Evolutionary conservation across 495 filamentous ascomycete species (phyloP).

Genomic region (Penicillium cosmopolitanum): DNA sequence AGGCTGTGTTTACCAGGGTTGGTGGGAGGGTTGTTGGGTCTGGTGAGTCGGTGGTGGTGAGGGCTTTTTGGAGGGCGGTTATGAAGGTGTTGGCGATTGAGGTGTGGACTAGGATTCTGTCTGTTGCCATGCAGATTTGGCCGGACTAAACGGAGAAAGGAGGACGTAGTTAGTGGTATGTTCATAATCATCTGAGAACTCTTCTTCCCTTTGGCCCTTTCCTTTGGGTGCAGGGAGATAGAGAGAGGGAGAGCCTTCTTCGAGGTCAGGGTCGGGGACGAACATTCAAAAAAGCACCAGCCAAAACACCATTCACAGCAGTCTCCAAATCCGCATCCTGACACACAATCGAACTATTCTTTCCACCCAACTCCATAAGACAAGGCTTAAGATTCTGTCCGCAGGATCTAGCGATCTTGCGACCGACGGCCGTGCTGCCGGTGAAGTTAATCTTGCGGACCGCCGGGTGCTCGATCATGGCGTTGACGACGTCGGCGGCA

Average conservation of each 20-base stretch:
- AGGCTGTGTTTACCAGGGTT: slow-evolving; percentile 61
- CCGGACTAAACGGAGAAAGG: slow-evolving; percentile 52
- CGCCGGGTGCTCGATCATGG: slow-evolving; percentile 58
- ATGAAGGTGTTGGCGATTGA: slow-evolving; percentile 64
- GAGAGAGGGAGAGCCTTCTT: no score
- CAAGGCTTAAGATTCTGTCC: slow-evolving; percentile 60
- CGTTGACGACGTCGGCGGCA: slow-evolving; percentile 56
- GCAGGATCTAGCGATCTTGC: slow-evolving; percentile 57
- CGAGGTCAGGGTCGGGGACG: slow-evolving; percentile 10
- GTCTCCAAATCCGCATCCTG: slow-evolving; percentile 58
- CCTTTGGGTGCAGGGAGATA: no score
- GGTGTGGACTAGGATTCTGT: slow-evolving; percentile 80
- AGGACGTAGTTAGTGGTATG: background rate
- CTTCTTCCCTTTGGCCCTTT: no score
- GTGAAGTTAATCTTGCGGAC: slow-evolving; percentile 67
- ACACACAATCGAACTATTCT: slow-evolving; percentile 62
- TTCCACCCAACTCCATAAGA: slow-evolving; percentile 65
- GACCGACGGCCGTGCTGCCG: slow-evolving; percentile 58
- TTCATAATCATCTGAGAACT: background rate
- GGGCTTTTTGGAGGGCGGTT: slow-evolving; percentile 44
- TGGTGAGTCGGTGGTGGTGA: slow-evolving; percentile 43
- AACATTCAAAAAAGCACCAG: slow-evolving; percentile 55
- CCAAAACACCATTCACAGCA: slow-evolving; percentile 52
- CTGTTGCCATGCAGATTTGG: slow-evolving; percentile 90
- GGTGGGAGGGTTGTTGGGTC: slow-evolving; percentile 50